phyloP scores from a whole-genome alignment of 1,284 basidiomycete genomes.

The Ceratobasidium papillatum region DNA sequence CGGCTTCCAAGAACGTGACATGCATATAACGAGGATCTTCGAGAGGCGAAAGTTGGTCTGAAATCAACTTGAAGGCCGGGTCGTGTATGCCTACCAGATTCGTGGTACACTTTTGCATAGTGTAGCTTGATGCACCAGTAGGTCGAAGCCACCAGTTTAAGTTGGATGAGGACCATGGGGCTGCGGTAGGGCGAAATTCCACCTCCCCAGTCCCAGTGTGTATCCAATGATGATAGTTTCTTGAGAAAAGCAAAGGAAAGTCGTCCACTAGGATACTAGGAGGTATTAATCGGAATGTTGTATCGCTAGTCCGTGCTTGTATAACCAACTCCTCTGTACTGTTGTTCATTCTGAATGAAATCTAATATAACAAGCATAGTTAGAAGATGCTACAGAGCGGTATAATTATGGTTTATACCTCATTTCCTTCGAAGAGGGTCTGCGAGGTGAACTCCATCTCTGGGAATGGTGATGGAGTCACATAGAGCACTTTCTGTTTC shows the following conservation, averaged over 20 bases:
- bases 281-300: constrained; percentile 25
- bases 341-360: neutral
- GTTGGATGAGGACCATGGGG: constrained; percentile 4
- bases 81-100: neutral
- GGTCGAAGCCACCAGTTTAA: constrained; percentile 13
- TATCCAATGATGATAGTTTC: constrained; percentile 37
- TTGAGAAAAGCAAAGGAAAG: constrained; percentile 19
- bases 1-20: neutral
- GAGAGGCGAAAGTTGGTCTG: constrained; percentile 1
- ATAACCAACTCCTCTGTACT: neutral
- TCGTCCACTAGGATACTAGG: neutral
- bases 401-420: neutral
- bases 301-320: neutral
- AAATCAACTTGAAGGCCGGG: neutral
- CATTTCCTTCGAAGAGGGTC: neutral
- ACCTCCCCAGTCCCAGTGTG: neutral
- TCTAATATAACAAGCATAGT: neutral
- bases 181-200: constrained; percentile 14
- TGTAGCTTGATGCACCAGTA: neutral
- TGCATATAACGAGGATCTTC: constrained; percentile 29
- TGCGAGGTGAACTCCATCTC: constrained; percentile 15
- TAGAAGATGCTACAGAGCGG: no score
- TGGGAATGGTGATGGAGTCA: neutral
- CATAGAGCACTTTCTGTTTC: constrained; percentile 23
- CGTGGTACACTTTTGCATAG: neutral